These are phyloP conservation scores for Sporobolomyces pararoseus DNA, from an alignment of 768 basidiomycete species.

Conservation along the genomic window DNA sequence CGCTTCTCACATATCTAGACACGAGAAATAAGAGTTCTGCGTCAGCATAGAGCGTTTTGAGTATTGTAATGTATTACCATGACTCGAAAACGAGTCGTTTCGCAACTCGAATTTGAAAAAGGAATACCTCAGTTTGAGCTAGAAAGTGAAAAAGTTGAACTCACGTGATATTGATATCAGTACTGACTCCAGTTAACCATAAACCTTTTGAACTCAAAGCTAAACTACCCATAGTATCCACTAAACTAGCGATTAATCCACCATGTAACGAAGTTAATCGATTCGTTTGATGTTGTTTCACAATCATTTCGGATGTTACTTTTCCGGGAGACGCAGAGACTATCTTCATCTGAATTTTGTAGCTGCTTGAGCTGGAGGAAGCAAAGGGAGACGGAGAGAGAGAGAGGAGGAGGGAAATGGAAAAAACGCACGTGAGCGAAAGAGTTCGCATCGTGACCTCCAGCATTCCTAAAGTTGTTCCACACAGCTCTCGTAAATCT, in stretches of 20 bases:
- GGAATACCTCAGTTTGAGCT: no score
- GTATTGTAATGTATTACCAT: no score
- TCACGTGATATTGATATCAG: conserved; percentile 32
- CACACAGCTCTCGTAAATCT: conserved; percentile 30
- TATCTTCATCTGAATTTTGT: neutral
- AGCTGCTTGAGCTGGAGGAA: neutral
- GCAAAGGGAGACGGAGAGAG: neutral
- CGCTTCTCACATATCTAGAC: conserved; percentile 42
- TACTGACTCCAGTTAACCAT: conserved; percentile 37
- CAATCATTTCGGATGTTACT: neutral
- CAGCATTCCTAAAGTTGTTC: conserved; percentile 18
- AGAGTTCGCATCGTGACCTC: conserved; percentile 35
- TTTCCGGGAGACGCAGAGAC: neutral
- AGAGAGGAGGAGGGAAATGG: neutral
- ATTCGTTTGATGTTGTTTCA: conserved; percentile 6
- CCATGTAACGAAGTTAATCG: conserved; percentile 36
- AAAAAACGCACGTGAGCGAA: conserved; percentile 30
- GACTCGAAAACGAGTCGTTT: no score
- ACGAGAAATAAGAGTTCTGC: no score
- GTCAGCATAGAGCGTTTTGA: no score
- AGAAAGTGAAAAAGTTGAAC: no score
- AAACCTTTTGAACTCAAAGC: conserved; percentile 39
- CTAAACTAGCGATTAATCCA: conserved; percentile 39
- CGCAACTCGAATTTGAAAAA: no score
- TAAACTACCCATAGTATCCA: conserved; percentile 43